Percentiles rank a stretch among this genome's conserved stretches.
These are phyloP conservation scores for Cytospora piceicola DNA, from an alignment of 2,329 filamentous ascomycete species.

Conservation along the genomic window DNA sequence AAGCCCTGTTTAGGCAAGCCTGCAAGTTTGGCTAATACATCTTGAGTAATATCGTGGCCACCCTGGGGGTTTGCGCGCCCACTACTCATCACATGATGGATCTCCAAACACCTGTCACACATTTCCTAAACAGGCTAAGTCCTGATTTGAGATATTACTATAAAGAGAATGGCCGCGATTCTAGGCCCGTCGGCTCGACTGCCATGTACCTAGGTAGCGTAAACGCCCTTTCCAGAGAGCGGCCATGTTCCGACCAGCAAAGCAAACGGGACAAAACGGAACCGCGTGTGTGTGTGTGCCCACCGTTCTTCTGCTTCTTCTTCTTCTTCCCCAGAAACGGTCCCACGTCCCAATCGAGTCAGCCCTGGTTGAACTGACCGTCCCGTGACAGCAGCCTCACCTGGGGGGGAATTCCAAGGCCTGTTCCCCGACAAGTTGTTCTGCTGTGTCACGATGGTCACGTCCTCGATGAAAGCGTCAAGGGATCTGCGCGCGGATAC, in stretches of 20 bases:
- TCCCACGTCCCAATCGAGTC: slow-evolving; percentile 8
- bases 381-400: slow-evolving; percentile 23
- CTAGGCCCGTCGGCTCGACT: slow-evolving; percentile 10
- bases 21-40: neutral
- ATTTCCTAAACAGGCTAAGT: slow-evolving; percentile 20
- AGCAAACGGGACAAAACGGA: neutral
- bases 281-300: neutral
- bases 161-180: slow-evolving; percentile 15
- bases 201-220: too few relatives aligned
- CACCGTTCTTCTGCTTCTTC: slow-evolving; percentile 1
- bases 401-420: slow-evolving; percentile 16
- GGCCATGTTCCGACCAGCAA: slow-evolving; percentile 25
- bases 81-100: slow-evolving; percentile 29
- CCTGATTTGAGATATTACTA: slow-evolving; percentile 18
- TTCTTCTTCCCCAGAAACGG: slow-evolving; percentile 18
- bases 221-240: slow-evolving; percentile 12
- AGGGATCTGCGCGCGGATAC: slow-evolving; percentile 23
- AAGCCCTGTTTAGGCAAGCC: slow-evolving; percentile 14
- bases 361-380: slow-evolving; percentile 5
- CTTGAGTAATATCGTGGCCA: slow-evolving; percentile 21
- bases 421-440: slow-evolving; percentile 27
- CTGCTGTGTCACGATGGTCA: slow-evolving; percentile 30
- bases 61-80: slow-evolving; percentile 14
- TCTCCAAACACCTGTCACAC: slow-evolving; percentile 20
- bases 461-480: slow-evolving; percentile 19